phyloP scores from a whole-genome alignment of 1,139 yeast genomes.

The Hanseniaspora gamundiae region DNA sequence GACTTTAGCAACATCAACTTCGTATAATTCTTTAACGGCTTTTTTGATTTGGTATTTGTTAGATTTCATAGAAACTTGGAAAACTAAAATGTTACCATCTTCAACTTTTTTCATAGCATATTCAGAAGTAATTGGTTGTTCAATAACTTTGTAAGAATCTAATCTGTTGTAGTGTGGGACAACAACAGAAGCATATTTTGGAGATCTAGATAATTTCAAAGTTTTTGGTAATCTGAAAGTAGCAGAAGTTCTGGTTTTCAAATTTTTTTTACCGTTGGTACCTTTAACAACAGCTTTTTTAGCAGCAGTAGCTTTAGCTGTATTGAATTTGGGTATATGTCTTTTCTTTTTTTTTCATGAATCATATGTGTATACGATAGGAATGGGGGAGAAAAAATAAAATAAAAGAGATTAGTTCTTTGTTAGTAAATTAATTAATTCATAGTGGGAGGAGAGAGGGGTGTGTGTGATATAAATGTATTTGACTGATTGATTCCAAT shows the following conservation, averaged over 20 bases:
- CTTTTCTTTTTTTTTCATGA: slow-evolving; percentile 5
- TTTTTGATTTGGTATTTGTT: slow-evolving; percentile 97
- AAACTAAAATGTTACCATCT: slow-evolving; percentile 97
- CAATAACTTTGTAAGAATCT: slow-evolving; percentile 91
- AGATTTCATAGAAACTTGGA: slow-evolving; percentile 93
- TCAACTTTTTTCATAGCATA: slow-evolving; percentile 99
- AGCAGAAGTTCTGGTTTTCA: slow-evolving; percentile 90
- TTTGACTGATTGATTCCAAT: no score
- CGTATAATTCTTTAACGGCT: slow-evolving; percentile 97
- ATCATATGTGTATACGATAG: slow-evolving; percentile 1
- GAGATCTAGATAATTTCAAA: slow-evolving; percentile 82
- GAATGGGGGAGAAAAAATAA: no score
- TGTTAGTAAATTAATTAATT: no score
- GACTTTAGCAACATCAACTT: slow-evolving; percentile 86
- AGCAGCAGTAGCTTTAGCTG: slow-evolving; percentile 85
- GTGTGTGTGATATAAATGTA: no score
- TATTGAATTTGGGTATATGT: slow-evolving; percentile 4
- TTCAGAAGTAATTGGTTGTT: slow-evolving; percentile 94
- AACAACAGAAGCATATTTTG: slow-evolving; percentile 91
- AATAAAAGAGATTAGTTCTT: no score
- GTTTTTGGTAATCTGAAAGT: slow-evolving; percentile 98
- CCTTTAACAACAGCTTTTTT: slow-evolving; percentile 99
- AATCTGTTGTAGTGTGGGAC: slow-evolving; percentile 97
- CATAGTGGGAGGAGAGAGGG: no score
- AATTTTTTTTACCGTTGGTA: slow-evolving; percentile 80